Evolutionary conservation across 2,329 filamentous ascomycete genomes (phyloP).

Genomic region (Ophiostoma novo-ulmi): DNA sequence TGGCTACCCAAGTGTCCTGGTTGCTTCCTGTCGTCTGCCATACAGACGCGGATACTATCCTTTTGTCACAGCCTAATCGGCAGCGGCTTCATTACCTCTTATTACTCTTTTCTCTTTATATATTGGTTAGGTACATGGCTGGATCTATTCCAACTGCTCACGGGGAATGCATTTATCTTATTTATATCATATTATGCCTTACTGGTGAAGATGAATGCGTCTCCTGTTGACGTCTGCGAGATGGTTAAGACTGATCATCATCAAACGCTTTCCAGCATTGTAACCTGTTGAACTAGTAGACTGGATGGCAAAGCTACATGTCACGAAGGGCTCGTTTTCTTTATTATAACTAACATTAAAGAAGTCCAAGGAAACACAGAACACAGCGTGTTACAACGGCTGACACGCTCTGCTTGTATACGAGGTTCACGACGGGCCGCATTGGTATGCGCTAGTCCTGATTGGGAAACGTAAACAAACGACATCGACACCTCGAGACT

Average conservation of each 20-base stretch:
- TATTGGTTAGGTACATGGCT: not conserved
- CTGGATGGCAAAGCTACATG: no score
- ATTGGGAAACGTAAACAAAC: conserved; percentile 9
- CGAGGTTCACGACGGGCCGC: not conserved
- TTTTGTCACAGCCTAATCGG: not conserved
- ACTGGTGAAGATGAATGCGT: not conserved
- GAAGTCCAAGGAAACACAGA: no score
- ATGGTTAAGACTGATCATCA: no score
- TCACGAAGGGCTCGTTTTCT: no score
- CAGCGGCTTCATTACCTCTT: not conserved
- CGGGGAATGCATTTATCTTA: not conserved
- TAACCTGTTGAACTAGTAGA: no score
- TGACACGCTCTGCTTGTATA: not conserved
- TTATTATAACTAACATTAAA: no score
- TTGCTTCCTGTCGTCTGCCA: not conserved
- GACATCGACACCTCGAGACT: conserved; percentile 10
- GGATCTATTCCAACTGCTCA: conserved; percentile 1
- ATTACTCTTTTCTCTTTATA: not conserved
- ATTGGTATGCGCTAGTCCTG: not conserved
- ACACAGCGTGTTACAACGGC: not conserved
- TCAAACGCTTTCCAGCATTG: no score
- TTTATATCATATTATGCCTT: not conserved
- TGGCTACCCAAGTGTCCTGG: not conserved
- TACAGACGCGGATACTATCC: not conserved
- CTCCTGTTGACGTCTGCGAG: no score